Base-by-base conservation (phyloP, 169 alveolate species). In the Plasmodium malariae region DNA sequence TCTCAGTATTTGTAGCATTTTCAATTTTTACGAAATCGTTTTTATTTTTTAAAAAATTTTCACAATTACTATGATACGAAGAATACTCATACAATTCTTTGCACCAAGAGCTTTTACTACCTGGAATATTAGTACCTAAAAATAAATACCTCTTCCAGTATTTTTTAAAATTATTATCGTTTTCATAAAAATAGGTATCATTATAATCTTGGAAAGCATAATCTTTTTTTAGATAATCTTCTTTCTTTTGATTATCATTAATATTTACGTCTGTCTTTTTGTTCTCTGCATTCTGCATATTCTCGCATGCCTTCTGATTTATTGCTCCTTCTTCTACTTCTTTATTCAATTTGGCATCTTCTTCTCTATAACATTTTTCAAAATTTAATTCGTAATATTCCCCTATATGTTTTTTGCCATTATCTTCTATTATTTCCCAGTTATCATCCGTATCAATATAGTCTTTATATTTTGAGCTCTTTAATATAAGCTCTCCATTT, bases 131-230 rank as follows among this genome's bases (percentile, higher is more conserved):
- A n/a, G 91, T 83, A 45, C 91, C 65, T 37, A 83, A 57, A 83
- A 83, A 83, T 83, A 83, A 67, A 83, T 83, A 83, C 67, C 91
- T 49, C 21, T 83, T 83, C 91, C 91, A 83, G 40, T 83, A 83
- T 19, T 78, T 78, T 28, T 45, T 78, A 65, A 78, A 78, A 54
- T 83, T 83, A 9, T 7, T 21, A 67, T 67, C 57, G 17, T 70
- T 83, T 48, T 40, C 83, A 57, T 45, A 83, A 28, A 51, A n/a
- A 11, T 40, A 12, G 9, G 51, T 34, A 70, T 57, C 37, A 4
- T 48, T 60, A 49, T 11, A 49, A 59, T 59, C 12, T n/a, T 49
- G 14, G 17, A n/a, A n/a, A n/a, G 59, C 19, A n/a, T n/a, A n/a
- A 9, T 76, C 34, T 12, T 36, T 63, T 37, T 62, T 7, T 1